phyloP scores from a whole-genome alignment of 2,329 filamentous ascomycete genomes.

The Xylariales sp. region DNA sequence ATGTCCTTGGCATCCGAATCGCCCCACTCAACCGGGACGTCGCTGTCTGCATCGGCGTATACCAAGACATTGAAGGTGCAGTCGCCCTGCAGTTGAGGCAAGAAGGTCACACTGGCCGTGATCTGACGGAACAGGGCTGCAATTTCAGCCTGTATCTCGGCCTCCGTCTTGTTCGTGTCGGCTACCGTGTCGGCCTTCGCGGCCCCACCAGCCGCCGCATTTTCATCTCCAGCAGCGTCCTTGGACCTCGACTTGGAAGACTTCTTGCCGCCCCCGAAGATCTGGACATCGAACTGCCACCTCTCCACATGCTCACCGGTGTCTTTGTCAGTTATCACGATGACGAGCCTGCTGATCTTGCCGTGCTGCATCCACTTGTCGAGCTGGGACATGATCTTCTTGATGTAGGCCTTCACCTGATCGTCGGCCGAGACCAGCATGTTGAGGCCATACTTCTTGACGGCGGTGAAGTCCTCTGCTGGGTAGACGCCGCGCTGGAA shows the following conservation, averaged over 20 bases:
- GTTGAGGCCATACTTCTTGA: slow-evolving; percentile 99
- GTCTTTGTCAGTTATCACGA: slow-evolving; percentile 96
- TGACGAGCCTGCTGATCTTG: slow-evolving; percentile 95
- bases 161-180: slow-evolving; percentile 74
- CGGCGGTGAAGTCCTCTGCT: slow-evolving; percentile 91
- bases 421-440: slow-evolving; percentile 97
- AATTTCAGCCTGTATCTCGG: slow-evolving; percentile 92
- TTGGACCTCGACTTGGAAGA: slow-evolving; percentile 47
- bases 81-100: slow-evolving; percentile 87
- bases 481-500: slow-evolving; percentile 87
- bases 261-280: slow-evolving; percentile 26
- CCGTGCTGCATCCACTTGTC: slow-evolving; percentile 97
- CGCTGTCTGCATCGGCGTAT: slow-evolving; percentile 93
- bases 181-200: slow-evolving; percentile 11
- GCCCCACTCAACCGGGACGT: slow-evolving; percentile 97
- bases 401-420: slow-evolving; percentile 98
- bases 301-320: slow-evolving; percentile 93
- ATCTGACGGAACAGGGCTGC: slow-evolving; percentile 97
- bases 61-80: slow-evolving; percentile 99
- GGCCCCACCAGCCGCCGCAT: slow-evolving; percentile 26
- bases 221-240: slow-evolving; percentile 33
- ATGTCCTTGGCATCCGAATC: slow-evolving; percentile 99
- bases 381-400: slow-evolving; percentile 97
- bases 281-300: slow-evolving; percentile 86
- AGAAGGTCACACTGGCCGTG: slow-evolving; percentile 93